Percentiles rank a stretch among this genome's conserved stretches.
These are phyloP conservation scores for Thelephora aurantiotincta DNA, from an alignment of 768 basidiomycete genomes.

Conservation along the genomic window DNA sequence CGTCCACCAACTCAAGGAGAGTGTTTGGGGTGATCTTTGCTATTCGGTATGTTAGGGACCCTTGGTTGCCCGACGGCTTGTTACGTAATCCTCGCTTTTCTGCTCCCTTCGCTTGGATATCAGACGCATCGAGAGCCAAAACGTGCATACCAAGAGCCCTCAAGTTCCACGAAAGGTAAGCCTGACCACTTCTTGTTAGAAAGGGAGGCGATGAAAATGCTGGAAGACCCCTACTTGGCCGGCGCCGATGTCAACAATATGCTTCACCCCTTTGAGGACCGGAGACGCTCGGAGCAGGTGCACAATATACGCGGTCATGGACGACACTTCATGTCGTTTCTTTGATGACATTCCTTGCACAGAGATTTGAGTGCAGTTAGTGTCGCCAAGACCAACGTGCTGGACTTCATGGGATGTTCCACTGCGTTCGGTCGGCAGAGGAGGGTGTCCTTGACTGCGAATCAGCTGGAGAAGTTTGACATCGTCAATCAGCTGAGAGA, in stretches of 20 bases:
- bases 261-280: slow-evolving; percentile 14
- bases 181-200: slow-evolving; percentile 20
- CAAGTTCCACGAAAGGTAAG: slow-evolving; percentile 44
- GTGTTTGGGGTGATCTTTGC: slow-evolving; percentile 36
- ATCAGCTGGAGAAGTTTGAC: slow-evolving; percentile 2
- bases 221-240: slow-evolving; percentile 36
- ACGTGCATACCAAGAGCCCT: slow-evolving; percentile 25
- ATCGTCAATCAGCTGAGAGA: slow-evolving; percentile 4
- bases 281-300: slow-evolving; percentile 18
- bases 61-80: slow-evolving; percentile 9
- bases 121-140: slow-evolving; percentile 54
- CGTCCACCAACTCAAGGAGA: slow-evolving; percentile 29
- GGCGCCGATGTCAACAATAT: slow-evolving; percentile 61
- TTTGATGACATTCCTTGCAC: slow-evolving; percentile 56
- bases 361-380: neutral
- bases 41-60: slow-evolving; percentile 40
- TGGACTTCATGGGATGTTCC: neutral
- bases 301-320: slow-evolving; percentile 44
- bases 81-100: slow-evolving; percentile 24
- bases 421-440: neutral
- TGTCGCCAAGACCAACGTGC: neutral
- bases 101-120: slow-evolving; percentile 45
- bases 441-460: slow-evolving; percentile 4
- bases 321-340: slow-evolving; percentile 56
- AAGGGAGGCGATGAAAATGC: neutral